phyloP scores from a whole-genome alignment of 495 filamentous ascomycete genomes.

The Viridothelium virens region DNA sequence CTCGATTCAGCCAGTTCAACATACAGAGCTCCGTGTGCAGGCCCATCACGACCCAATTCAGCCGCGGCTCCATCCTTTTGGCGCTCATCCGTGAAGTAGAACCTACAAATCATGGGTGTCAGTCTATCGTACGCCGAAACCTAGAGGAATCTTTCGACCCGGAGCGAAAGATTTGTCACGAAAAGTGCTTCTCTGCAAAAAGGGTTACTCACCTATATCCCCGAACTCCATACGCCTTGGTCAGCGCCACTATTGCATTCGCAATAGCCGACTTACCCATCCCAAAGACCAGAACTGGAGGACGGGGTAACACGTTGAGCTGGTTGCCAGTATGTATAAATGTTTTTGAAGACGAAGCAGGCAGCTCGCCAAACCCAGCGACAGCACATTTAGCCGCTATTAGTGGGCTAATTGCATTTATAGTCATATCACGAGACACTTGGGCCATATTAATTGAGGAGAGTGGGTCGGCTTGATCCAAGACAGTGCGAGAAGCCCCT shows the following conservation, averaged over 20 bases:
- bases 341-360: constrained; percentile 34
- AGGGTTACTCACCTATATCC: constrained; percentile 35
- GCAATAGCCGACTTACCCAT: constrained; percentile 39
- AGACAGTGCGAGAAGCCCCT: neutral
- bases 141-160: neutral
- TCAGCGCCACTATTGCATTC: constrained; percentile 34
- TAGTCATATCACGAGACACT: constrained; percentile 32
- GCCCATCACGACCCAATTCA: constrained; percentile 24
- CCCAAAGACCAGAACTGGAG: constrained; percentile 30
- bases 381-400: constrained; percentile 40
- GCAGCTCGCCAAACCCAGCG: constrained; percentile 36
- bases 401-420: constrained; percentile 38
- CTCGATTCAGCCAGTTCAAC: constrained; percentile 30
- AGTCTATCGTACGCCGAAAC: neutral
- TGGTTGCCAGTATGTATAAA: constrained; percentile 45
- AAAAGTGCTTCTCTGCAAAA: neutral
- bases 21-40: constrained; percentile 38
- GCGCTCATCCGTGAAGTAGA: constrained; percentile 42
- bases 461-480: constrained; percentile 23
- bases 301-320: constrained; percentile 30
- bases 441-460: constrained; percentile 28
- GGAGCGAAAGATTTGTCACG: neutral
- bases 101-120: constrained; percentile 23
- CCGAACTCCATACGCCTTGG: constrained; percentile 27
- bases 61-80: constrained; percentile 29